A percentile compares a stretch with the other conserved stretches of the same genome.
Evolutionary conservation across 1,139 yeast species (phyloP).

Genomic region (Scheffersomyces illinoinensis): DNA sequence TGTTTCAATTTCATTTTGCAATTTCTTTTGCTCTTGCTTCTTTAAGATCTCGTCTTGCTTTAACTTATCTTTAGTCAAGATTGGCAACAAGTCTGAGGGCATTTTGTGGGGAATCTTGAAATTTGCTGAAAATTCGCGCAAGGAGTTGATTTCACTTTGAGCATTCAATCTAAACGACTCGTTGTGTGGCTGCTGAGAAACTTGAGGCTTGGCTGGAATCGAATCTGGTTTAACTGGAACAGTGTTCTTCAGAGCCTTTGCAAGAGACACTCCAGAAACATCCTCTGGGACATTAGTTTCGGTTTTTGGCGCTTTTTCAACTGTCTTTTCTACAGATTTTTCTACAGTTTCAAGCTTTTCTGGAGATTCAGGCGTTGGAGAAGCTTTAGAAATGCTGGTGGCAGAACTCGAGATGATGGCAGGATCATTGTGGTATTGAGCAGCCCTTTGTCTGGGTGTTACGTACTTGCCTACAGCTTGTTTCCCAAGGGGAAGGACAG

Average conservation of each 20-base stretch:
- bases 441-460: constrained; percentile 69
- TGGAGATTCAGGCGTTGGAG: not conserved
- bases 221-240: constrained; percentile 28
- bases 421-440: constrained; percentile 70
- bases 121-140: constrained; percentile 78
- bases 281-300: constrained; percentile 1
- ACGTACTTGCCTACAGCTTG: constrained; percentile 42
- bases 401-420: constrained; percentile 67
- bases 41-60: constrained; percentile 62
- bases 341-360: not conserved
- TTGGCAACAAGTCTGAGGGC: constrained; percentile 77
- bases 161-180: constrained; percentile 53
- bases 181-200: constrained; percentile 18
- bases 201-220: constrained; percentile 37
- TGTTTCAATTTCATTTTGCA: not conserved
- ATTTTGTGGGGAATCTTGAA: constrained; percentile 75
- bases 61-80: constrained; percentile 64
- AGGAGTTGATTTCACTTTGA: constrained; percentile 73
- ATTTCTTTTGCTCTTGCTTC: constrained; percentile 25
- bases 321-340: not conserved
- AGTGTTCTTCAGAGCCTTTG: constrained; percentile 18
- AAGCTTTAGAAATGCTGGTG: constrained; percentile 13
- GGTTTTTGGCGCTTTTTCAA: no score
- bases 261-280: constrained; percentile 1
- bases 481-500: not conserved